Percentiles rank a stretch among this genome's conserved stretches.
Conservation (phyloP, 768 basidiomycete species). For the Termitomyces sp. region DNA sequence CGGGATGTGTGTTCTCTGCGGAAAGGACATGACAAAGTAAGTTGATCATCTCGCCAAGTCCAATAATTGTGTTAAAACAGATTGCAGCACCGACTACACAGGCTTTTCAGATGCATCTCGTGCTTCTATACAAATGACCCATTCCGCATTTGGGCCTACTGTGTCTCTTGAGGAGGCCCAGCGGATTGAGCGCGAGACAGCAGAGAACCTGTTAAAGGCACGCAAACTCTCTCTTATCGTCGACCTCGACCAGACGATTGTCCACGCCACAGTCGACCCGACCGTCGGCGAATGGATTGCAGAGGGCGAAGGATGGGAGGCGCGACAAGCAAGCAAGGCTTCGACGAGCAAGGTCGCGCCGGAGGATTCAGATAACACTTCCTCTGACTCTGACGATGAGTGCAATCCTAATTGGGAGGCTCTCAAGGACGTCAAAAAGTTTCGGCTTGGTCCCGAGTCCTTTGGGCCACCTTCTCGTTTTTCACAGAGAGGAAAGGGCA, state of each 20-base stretch:
- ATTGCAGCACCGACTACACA: slow-evolving; percentile 68
- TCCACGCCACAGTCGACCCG: slow-evolving; percentile 97
- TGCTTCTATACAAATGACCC: slow-evolving; percentile 91
- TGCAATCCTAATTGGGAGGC: slow-evolving; percentile 94
- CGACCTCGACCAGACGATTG: slow-evolving; percentile 98
- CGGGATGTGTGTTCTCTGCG: slow-evolving; percentile 91
- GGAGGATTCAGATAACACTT: slow-evolving; percentile 36
- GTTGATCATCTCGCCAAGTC: slow-evolving; percentile 21
- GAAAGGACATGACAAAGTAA: slow-evolving; percentile 91
- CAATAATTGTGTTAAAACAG: not conserved
- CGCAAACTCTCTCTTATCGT: slow-evolving; percentile 92
- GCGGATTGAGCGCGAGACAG: slow-evolving; percentile 79
- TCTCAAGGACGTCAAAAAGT: slow-evolving; percentile 84
- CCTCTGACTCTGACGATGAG: slow-evolving; percentile 44
- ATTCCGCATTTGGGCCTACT: slow-evolving; percentile 85
- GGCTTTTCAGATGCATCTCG: slow-evolving; percentile 84
- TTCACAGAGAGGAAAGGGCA: slow-evolving; percentile 43
- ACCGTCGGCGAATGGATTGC: slow-evolving; percentile 97
- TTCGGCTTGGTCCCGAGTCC: slow-evolving; percentile 82
- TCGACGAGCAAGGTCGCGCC: slow-evolving; percentile 24
- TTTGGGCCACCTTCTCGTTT: slow-evolving; percentile 39
- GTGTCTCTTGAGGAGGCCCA: slow-evolving; percentile 92
- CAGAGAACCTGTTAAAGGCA: slow-evolving; percentile 66
- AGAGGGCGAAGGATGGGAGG: slow-evolving; percentile 80
- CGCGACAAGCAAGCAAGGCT: slow-evolving; percentile 41